These are phyloP conservation scores for Botrytis paeoniae DNA, from an alignment of 2,329 filamentous ascomycete species.

Conservation along the genomic window DNA sequence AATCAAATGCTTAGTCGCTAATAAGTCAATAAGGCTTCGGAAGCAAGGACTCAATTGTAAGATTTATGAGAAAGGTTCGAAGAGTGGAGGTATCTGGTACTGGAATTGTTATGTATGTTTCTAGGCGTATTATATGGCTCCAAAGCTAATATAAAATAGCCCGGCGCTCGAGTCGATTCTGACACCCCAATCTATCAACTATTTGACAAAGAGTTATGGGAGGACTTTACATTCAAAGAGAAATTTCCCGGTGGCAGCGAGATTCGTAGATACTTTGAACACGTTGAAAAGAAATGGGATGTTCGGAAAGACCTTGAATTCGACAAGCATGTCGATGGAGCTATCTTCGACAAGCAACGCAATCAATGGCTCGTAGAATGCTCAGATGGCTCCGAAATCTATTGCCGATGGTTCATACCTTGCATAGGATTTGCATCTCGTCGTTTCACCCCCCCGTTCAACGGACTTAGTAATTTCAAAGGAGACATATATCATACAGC, in stretches of 20 bases:
- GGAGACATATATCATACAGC: conserved; percentile 32
- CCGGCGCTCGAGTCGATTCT: conserved; percentile 46
- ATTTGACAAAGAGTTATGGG: conserved; percentile 42
- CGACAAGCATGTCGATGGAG: conserved; percentile 42
- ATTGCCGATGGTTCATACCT: conserved; percentile 30
- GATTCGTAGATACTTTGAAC: conserved; percentile 56
- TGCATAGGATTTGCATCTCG: conserved; percentile 33
- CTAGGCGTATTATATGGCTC: background rate
- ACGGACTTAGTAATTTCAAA: conserved; percentile 32
- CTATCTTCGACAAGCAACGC: conserved; percentile 40
- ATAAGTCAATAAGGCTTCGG: conserved; percentile 39
- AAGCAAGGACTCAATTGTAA: conserved; percentile 48
- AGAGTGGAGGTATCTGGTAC: conserved; percentile 52
- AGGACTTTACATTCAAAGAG: conserved; percentile 56
- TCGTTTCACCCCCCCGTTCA: conserved; percentile 29
- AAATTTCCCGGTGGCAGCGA: conserved; percentile 53
- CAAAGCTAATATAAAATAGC: conserved; percentile 35
- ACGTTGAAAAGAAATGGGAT: conserved; percentile 53
- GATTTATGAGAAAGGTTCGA: conserved; percentile 52
- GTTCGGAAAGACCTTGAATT: conserved; percentile 47
- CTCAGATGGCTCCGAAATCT: conserved; percentile 36
- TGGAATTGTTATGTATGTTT: conserved; percentile 39
- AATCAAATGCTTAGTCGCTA: conserved; percentile 26
- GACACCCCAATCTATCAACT: conserved; percentile 44
- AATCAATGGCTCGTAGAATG: conserved; percentile 43